Conservation (phyloP, 495 filamentous ascomycete species). For the Podospora pseudocomata region DNA sequence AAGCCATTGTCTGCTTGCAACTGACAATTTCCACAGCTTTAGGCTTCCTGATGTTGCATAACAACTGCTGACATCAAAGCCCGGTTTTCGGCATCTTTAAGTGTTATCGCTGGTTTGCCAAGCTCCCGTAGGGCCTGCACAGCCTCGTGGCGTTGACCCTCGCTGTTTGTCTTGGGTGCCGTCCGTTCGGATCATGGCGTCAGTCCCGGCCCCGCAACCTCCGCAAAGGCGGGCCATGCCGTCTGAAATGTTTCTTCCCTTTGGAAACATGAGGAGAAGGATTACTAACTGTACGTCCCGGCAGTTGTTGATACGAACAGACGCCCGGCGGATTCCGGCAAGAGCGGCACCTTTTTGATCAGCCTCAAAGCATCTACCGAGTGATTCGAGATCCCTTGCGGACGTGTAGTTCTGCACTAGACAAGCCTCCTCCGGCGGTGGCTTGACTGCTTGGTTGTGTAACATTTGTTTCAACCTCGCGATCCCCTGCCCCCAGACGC, state of each 20-base stretch:
- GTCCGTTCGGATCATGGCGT: background rate
- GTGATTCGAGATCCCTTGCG: no score
- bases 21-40: background rate
- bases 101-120: background rate
- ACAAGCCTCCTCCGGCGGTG: background rate
- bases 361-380: background rate
- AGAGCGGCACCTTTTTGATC: background rate
- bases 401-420: background rate
- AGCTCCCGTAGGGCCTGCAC: slow-evolving; percentile 2
- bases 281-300: background rate
- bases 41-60: background rate
- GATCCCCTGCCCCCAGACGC: background rate
- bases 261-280: background rate
- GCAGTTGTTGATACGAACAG: background rate
- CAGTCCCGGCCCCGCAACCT: background rate
- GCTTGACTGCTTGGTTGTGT: background rate
- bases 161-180: background rate
- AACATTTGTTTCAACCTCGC: background rate
- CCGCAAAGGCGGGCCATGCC: background rate
- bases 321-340: background rate
- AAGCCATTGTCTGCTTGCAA: background rate
- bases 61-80: background rate
- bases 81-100: background rate
- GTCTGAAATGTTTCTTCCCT: background rate
- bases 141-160: slow-evolving; percentile 14